Base-by-base conservation (phyloP, 2,329 filamentous ascomycete genomes). In the Orbilia javanica region DNA sequence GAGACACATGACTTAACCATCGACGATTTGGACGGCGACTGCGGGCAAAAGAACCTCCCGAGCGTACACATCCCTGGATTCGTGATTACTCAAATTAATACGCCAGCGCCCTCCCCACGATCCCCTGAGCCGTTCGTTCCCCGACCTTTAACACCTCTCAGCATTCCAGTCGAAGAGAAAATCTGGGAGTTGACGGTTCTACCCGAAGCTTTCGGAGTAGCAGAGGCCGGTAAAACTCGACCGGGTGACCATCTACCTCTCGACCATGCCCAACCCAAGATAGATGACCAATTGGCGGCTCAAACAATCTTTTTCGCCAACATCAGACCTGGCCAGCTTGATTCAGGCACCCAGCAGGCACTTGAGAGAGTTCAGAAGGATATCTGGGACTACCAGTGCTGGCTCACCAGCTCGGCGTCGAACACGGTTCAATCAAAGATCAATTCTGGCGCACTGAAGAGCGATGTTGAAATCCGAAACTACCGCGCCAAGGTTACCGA, bases 351-450 rank as follows among this genome's bases (percentile, higher is more conserved):
- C 5, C 50, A 53, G 18, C 13, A 29, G 25, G 18, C 25, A 2
- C 50, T 53, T 18, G 50, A 53, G 27, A 27, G 18, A 53, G 18
- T 53, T 15, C 50, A 34, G 6, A n/a, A 31, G 27, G 15, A 53
- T 31, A 31, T 53, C n/a, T 53, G 50, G 50, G 25, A 53, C 7
- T 53, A 53, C 50, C 50, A 53, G 15, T 53, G 50, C 27, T 53
- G 50, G 27, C 50, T 53, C 25, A 53, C 50, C 15, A 53, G 50
- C 27, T 53, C 50, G 1, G 15, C 50, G 13, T 53, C 50, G 5
- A 53, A 53, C 50, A 53, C 50, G 2, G 50, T 53, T n/a, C 50
- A 53, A 29, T 1, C 50, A 53, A 53, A 53, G 50, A 53, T 53
- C 27, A 53, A 53, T 5, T 53, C 50, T 18, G 27, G 50, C 1